Conservation (phyloP, 306 rosid genomes). For the Luffa acutangula region DNA sequence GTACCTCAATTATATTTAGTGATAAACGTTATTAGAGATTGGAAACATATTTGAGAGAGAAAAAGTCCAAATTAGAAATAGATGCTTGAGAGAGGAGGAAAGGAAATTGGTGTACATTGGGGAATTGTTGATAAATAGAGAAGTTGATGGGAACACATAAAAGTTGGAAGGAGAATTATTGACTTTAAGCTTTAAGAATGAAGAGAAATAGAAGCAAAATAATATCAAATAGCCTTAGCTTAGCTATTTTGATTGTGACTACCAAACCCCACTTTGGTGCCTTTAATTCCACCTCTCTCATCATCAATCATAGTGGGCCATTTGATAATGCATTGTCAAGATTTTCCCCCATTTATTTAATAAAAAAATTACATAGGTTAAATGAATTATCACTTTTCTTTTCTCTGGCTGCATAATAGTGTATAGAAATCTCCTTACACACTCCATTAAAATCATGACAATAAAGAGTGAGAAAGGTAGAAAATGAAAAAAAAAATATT, state of each 20-base stretch:
- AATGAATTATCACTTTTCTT: too few relatives aligned
- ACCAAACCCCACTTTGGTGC: constrained; percentile 23
- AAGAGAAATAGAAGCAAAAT: not conserved
- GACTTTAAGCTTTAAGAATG: not conserved
- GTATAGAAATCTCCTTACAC: too few relatives aligned
- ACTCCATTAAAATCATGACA: too few relatives aligned
- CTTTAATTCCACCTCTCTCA: constrained; percentile 18
- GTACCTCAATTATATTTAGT: too few relatives aligned
- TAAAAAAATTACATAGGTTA: not conserved
- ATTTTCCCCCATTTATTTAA: not conserved
- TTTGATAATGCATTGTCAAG: not conserved
- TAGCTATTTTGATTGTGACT: constrained; percentile 26
- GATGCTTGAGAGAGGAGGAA: not conserved
- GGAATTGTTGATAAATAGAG: not conserved
- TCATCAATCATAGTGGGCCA: constrained; percentile 29
- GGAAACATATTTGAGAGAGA: too few relatives aligned
- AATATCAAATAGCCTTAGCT: not conserved
- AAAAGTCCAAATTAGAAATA: not conserved
- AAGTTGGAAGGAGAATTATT: not conserved
- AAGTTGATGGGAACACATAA: not conserved
- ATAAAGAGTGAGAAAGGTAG: too few relatives aligned
- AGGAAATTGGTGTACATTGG: not conserved
- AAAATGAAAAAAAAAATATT: too few relatives aligned
- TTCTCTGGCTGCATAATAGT: too few relatives aligned
- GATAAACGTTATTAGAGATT: not conserved